Percentiles rank a stretch among this genome's conserved stretches.
Evolutionary conservation across 2,329 filamentous ascomycete genomes (phyloP).

Genomic region (Clonostachys rhizophaga): DNA sequence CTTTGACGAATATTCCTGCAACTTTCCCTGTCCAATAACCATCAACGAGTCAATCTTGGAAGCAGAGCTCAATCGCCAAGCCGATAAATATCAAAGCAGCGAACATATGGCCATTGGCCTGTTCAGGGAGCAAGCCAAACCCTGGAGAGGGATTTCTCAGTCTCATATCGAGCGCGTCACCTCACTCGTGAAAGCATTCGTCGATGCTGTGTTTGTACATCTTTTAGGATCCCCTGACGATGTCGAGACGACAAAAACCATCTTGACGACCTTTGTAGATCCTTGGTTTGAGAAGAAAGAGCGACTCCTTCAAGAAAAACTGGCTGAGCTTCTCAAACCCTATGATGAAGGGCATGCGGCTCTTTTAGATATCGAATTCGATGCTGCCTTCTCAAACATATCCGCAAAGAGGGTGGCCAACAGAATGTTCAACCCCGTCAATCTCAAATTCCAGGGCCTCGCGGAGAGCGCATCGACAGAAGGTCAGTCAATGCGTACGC

Average conservation of each 20-base stretch:
- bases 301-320: constrained; percentile 18
- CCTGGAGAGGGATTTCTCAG: constrained; percentile 30
- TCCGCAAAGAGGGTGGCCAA: background rate
- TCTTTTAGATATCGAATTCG: constrained; percentile 21
- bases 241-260: constrained; percentile 9
- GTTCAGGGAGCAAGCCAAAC: constrained; percentile 28
- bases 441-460: no score
- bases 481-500: constrained; percentile 22
- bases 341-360: constrained; percentile 24
- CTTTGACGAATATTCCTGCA: constrained; percentile 15
- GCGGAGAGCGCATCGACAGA: background rate
- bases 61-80: constrained; percentile 19
- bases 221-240: constrained; percentile 15
- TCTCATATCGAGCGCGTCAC: constrained; percentile 25
- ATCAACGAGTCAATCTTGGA: constrained; percentile 11
- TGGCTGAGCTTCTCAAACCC: constrained; percentile 31
- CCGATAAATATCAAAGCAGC: constrained; percentile 27
- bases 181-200: constrained; percentile 21
- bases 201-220: constrained; percentile 25
- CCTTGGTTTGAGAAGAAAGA: constrained; percentile 25
- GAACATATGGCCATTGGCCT: constrained; percentile 30
- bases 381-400: no score
- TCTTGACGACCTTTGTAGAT: constrained; percentile 16
- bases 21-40: constrained; percentile 15
- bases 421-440: background rate